These are phyloP conservation scores for Symmetrospora coprosmae DNA, from an alignment of 768 basidiomycete species.

Conservation along the genomic window DNA sequence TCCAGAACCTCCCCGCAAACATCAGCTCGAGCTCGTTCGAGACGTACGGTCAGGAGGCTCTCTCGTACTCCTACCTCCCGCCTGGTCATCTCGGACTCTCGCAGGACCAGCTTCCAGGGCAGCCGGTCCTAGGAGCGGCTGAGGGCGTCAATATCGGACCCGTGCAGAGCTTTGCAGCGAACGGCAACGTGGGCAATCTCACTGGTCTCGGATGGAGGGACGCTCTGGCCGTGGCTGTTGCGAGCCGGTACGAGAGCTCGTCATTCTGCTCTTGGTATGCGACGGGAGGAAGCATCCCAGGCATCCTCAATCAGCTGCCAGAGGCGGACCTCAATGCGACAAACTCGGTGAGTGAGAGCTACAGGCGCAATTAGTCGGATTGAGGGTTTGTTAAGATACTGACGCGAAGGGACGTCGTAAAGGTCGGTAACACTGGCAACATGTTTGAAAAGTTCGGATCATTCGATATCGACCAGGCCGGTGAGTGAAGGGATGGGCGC, in stretches of 20 bases:
- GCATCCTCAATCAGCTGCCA: slow-evolving; percentile 55
- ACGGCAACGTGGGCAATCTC: slow-evolving; percentile 43
- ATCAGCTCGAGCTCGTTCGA: slow-evolving; percentile 47
- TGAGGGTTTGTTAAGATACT: background rate
- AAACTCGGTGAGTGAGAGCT: slow-evolving; percentile 26
- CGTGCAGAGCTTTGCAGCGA: background rate
- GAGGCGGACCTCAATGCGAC: slow-evolving; percentile 34
- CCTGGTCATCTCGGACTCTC: slow-evolving; percentile 62
- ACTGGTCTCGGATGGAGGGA: slow-evolving; percentile 50
- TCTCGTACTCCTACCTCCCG: slow-evolving; percentile 57
- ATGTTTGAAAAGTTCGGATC: slow-evolving; percentile 56
- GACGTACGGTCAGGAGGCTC: slow-evolving; percentile 43
- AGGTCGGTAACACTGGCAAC: slow-evolving; percentile 24
- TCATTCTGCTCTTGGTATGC: slow-evolving; percentile 82
- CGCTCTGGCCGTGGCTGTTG: slow-evolving; percentile 49
- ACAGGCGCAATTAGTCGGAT: no score
- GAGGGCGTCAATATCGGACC: background rate
- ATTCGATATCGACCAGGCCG: slow-evolving; percentile 47
- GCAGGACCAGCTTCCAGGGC: slow-evolving; percentile 58
- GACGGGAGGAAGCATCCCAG: slow-evolving; percentile 71
- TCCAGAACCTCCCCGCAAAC: slow-evolving; percentile 59
- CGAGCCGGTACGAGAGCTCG: slow-evolving; percentile 70
- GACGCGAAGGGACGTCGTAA: background rate
- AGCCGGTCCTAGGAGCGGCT: slow-evolving; percentile 42
- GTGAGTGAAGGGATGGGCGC: slow-evolving; percentile 33